Conservation (phyloP, 139 green algal species). For the Chlorella sp. region DNA sequence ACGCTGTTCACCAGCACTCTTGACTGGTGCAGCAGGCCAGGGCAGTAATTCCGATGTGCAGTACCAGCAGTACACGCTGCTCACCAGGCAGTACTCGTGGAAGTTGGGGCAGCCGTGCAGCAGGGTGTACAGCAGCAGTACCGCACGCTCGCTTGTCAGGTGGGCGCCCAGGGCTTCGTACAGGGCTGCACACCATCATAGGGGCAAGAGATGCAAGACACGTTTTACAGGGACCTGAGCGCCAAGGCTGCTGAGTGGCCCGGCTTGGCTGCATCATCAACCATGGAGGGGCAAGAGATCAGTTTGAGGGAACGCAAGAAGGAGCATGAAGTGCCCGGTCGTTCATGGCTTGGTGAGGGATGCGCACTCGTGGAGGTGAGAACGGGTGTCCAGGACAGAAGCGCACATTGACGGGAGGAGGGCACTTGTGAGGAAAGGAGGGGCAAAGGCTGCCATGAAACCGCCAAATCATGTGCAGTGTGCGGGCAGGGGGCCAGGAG, state of each 20-base stretch:
- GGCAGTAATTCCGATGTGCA: too few relatives aligned
- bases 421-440: too few relatives aligned
- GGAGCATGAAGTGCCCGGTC: too few relatives aligned
- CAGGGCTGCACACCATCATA: not conserved
- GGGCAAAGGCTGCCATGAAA: not conserved
- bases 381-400: not conserved
- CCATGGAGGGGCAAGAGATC: too few relatives aligned
- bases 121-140: conserved; percentile 88
- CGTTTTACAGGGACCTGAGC: not conserved
- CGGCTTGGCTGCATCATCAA: too few relatives aligned
- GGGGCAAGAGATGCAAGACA: not conserved
- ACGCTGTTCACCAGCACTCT: not conserved
- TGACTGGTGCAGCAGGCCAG: too few relatives aligned
- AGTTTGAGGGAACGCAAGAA: too few relatives aligned
- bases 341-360: not conserved
- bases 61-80: not conserved
- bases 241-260: not conserved
- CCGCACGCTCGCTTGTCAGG: conserved; percentile 53
- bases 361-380: not conserved
- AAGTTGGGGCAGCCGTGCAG: conserved; percentile 73
- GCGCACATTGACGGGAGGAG: not conserved
- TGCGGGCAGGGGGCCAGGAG: not conserved
- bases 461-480: too few relatives aligned
- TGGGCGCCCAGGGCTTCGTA: conserved; percentile 7
- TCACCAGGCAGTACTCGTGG: conserved; percentile 59